Evolutionary conservation across 2,329 filamentous ascomycete genomes (phyloP).

Genomic region (Pyrenochaeta sp.): DNA sequence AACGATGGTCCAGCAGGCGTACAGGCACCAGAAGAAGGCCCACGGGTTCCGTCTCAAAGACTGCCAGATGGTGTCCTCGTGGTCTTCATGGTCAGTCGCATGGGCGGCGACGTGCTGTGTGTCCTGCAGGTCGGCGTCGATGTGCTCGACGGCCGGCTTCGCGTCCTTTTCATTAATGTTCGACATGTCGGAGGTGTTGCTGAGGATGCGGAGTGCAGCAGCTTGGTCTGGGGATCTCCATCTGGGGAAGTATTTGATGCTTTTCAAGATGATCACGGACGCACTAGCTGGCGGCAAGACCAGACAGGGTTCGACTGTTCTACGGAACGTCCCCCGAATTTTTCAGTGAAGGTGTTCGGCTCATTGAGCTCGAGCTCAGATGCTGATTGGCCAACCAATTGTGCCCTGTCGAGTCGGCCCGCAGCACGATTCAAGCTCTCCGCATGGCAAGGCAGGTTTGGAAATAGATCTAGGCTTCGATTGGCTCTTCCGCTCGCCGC

Average conservation of each 20-base stretch:
- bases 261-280: neutral
- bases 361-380: neutral
- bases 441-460: too few species aligned
- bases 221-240: constrained; percentile 1
- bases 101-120: constrained; percentile 7
- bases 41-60: constrained; percentile 19
- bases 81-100: constrained; percentile 12
- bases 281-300: neutral
- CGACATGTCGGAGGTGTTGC: neutral
- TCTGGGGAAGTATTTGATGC: constrained; percentile 2
- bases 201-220: neutral
- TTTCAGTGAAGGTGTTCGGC: neutral
- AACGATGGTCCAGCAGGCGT: constrained; percentile 47
- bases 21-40: constrained; percentile 45
- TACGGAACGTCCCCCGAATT: neutral
- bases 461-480: too few species aligned
- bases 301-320: neutral
- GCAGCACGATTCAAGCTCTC: too few species aligned
- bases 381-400: neutral
- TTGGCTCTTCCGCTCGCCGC: too few species aligned
- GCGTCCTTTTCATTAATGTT: neutral
- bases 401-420: neutral
- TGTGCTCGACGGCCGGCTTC: neutral
- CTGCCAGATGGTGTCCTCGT: constrained; percentile 14
- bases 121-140: constrained; percentile 3